phyloP scores from a whole-genome alignment of 2,329 filamentous ascomycete species.

The Parastagonospora nodorum region DNA sequence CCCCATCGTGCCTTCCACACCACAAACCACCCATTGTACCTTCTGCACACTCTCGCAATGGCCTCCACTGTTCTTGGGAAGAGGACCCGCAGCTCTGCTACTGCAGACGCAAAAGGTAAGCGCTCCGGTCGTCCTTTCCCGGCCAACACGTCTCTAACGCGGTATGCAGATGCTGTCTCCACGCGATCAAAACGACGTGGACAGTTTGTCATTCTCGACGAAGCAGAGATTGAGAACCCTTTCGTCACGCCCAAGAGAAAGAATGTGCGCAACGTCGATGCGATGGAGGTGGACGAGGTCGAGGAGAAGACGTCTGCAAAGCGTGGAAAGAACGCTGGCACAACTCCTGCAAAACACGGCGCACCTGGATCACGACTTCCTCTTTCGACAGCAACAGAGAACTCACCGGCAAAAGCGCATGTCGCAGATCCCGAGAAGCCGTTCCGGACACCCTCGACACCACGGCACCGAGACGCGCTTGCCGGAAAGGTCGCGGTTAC shows the following conservation, averaged over 20 bases:
- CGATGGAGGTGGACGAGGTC: constrained; percentile 53
- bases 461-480: constrained; percentile 79
- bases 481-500: constrained; percentile 72
- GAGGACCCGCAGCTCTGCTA: constrained; percentile 43
- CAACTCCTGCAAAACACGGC: constrained; percentile 56
- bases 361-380: constrained; percentile 49
- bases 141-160: constrained; percentile 31
- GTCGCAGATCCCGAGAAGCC: constrained; percentile 55
- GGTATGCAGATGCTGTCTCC: constrained; percentile 29
- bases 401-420: constrained; percentile 53
- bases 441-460: constrained; percentile 66
- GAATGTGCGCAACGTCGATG: constrained; percentile 45
- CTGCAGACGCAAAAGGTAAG: constrained; percentile 33
- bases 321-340: constrained; percentile 37
- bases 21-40: constrained; percentile 27
- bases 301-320: constrained; percentile 42
- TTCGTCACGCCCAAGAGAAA: constrained; percentile 50
- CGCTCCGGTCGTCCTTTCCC: constrained; percentile 12
- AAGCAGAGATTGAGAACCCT: constrained; percentile 72
- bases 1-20: constrained; percentile 23
- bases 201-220: constrained; percentile 55
- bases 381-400: constrained; percentile 54
- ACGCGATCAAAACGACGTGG: constrained; percentile 52
- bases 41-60: constrained; percentile 31
- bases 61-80: constrained; percentile 45